phyloP scores from a whole-genome alignment of 2,329 filamentous ascomycete genomes.

The Apiospora phragmitis region DNA sequence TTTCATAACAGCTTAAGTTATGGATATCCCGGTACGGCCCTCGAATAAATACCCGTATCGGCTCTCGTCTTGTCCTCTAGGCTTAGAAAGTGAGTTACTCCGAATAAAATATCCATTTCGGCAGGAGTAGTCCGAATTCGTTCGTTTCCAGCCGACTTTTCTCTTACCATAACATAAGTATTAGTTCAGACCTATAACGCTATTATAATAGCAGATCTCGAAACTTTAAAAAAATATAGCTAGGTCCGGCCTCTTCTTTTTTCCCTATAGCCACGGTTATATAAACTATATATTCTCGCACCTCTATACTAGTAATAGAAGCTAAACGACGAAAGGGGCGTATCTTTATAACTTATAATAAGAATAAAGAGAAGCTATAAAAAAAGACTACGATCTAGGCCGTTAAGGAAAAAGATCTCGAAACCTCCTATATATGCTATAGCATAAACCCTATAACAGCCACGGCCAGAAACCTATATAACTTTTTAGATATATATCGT shows the following conservation, averaged over 20 bases:
- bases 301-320: not conserved
- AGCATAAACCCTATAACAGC: not conserved
- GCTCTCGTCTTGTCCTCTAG: not conserved
- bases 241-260: not conserved
- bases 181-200: not conserved
- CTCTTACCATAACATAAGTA: not conserved
- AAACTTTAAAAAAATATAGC: not conserved
- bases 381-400: not conserved
- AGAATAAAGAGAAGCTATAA: not conserved
- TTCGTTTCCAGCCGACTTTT: not conserved
- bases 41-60: not conserved
- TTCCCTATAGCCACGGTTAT: not conserved
- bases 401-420: not conserved
- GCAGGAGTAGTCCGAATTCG: not conserved
- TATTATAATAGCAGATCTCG: not conserved
- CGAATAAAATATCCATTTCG: not conserved
- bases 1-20: constrained; percentile 1
- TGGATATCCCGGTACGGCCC: not conserved
- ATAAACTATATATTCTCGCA: not conserved
- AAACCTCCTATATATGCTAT: not conserved
- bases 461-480: not conserved
- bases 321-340: not conserved
- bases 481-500: not conserved
- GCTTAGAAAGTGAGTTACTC: not conserved
- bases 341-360: not conserved